Conservation (phyloP, 495 filamentous ascomycete species). For the Talaromyces proteolyticus region DNA sequence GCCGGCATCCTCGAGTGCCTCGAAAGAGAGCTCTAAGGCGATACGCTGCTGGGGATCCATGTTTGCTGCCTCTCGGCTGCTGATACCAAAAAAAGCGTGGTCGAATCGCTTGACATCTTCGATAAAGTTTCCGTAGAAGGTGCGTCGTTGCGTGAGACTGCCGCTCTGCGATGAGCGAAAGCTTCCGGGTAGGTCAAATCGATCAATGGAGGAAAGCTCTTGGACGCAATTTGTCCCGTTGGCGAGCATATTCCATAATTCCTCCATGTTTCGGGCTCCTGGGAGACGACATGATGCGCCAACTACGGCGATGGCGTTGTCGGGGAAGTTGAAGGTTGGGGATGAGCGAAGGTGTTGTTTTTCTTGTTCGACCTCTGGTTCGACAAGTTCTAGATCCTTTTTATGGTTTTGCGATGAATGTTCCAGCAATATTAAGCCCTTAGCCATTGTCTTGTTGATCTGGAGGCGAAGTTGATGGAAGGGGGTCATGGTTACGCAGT, state of each 20-base stretch:
- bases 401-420: not conserved
- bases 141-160: not conserved
- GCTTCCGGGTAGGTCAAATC: no score
- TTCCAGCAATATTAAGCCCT: not conserved
- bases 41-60: constrained; percentile 22
- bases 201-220: no score
- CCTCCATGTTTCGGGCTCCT: not conserved
- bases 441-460: constrained; percentile 13
- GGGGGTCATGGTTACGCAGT: constrained; percentile 20
- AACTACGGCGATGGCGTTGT: not conserved
- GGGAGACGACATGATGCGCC: not conserved
- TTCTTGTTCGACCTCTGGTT: no score
- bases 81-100: constrained; percentile 14
- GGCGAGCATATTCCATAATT: not conserved
- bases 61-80: constrained; percentile 12
- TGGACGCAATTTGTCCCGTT: not conserved
- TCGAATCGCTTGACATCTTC: constrained; percentile 26
- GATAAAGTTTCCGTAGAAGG: constrained; percentile 29
- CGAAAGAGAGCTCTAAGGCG: constrained; percentile 10
- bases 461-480: constrained; percentile 18
- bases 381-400: not conserved
- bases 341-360: no score
- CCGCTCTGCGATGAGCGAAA: constrained; percentile 1
- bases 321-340: no score
- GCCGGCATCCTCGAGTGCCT: constrained; percentile 21